These are phyloP conservation scores for Chalciporus piperatus DNA, from an alignment of 768 basidiomycete genomes.

Conservation along the genomic window DNA sequence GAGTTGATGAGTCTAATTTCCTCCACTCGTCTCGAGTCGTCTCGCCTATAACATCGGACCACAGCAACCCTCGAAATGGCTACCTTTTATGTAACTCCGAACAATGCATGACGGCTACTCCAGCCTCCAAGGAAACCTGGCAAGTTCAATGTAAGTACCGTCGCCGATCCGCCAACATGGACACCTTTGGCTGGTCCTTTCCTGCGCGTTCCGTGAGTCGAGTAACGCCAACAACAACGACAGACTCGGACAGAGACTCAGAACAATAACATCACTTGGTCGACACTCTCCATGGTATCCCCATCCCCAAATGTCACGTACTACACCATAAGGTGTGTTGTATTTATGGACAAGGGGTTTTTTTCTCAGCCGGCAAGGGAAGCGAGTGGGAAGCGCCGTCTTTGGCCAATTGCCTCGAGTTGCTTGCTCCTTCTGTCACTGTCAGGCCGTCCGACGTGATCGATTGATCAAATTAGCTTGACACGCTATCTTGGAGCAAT, in stretches of 20 bases:
- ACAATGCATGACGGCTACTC: too few relatives aligned
- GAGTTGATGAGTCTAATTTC: neutral
- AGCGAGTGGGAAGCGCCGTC: too few relatives aligned
- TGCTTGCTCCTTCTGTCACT: neutral
- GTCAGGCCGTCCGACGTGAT: neutral
- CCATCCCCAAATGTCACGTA: neutral
- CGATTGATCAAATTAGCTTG: too few relatives aligned
- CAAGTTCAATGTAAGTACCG: too few relatives aligned
- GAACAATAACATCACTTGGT: neutral
- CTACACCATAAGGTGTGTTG: neutral
- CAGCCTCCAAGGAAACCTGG: too few relatives aligned
- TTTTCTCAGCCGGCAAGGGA: neutral
- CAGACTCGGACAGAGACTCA: too few relatives aligned
- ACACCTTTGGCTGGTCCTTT: neutral
- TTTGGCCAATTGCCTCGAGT: neutral
- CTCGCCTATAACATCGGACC: too few relatives aligned
- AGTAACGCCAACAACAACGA: too few relatives aligned
- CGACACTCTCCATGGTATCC: neutral
- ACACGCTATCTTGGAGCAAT: neutral
- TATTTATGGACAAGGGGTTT: neutral
- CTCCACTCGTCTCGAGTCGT: neutral
- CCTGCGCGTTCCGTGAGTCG: too few relatives aligned
- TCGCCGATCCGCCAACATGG: too few relatives aligned
- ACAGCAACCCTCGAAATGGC: neutral
- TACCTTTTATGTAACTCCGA: conserved; percentile 8